These are phyloP conservation scores for Vigna reflexopilosa DNA, from an alignment of 306 rosid species.

Conservation along the genomic window DNA sequence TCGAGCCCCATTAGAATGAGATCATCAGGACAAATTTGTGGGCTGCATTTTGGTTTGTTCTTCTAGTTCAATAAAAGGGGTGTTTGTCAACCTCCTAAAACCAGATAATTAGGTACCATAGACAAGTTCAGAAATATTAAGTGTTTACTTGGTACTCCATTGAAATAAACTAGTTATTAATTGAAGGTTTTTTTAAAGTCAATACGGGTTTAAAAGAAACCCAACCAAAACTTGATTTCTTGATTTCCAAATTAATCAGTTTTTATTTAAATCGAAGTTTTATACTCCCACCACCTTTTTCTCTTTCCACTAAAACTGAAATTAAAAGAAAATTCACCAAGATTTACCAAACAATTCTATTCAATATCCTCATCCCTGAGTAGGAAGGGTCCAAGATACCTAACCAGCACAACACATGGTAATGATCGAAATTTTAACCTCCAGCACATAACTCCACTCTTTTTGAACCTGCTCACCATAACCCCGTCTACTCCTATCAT, in stretches of 20 bases:
- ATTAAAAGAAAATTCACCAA: background rate
- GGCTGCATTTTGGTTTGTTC: background rate
- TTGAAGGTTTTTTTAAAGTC: background rate
- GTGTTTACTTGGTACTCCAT: background rate
- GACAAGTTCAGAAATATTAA: background rate
- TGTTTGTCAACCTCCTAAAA: background rate
- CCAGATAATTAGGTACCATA: background rate
- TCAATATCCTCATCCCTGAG: background rate
- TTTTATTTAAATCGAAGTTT: background rate
- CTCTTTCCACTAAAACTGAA: background rate
- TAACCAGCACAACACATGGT: background rate
- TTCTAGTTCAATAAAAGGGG: background rate
- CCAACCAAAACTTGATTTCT: background rate
- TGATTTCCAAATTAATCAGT: background rate
- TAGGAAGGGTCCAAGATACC: conserved; percentile 1
- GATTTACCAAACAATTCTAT: background rate
- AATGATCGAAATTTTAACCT: conserved; percentile 1
- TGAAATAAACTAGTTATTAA: background rate
- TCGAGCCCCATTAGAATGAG: background rate
- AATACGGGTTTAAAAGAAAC: background rate
- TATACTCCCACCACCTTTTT: background rate
- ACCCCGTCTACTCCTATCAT: conserved; percentile 5
- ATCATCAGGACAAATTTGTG: background rate
- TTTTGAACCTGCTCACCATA: background rate
- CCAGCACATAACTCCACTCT: background rate